These are phyloP conservation scores for Phalaenopsis equestris DNA, from an alignment of 106 monocot species.

Conservation along the genomic window DNA sequence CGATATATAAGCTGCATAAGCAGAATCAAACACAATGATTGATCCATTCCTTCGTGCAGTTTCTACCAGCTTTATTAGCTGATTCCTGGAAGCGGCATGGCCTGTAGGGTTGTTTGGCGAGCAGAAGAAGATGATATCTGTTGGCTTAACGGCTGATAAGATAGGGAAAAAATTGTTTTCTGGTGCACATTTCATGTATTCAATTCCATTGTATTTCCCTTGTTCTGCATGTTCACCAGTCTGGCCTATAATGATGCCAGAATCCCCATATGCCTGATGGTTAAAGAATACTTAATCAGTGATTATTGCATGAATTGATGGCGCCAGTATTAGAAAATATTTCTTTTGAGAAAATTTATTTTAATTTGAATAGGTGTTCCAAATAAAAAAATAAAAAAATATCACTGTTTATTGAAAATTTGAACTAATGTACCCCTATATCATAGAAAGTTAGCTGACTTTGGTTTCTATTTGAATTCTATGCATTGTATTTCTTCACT, in stretches of 20 bases:
- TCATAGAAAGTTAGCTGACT: too few species aligned
- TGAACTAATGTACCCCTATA: too few species aligned
- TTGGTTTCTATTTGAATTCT: too few species aligned
- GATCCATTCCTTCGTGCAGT: constrained; percentile 50
- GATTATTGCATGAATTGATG: not conserved
- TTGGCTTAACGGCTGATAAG: constrained; percentile 16
- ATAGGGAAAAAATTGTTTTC: constrained; percentile 60
- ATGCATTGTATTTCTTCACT: too few species aligned
- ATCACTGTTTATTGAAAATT: too few species aligned
- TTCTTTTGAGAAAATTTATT: too few species aligned
- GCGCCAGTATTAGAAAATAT: not conserved
- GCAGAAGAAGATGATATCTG: constrained; percentile 80
- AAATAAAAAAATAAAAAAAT: too few species aligned
- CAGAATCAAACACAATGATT: constrained; percentile 50
- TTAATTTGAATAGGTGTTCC: too few species aligned
- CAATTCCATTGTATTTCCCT: constrained; percentile 24
- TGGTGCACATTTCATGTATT: constrained; percentile 54
- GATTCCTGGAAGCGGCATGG: constrained; percentile 42
- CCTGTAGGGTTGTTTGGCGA: constrained; percentile 78
- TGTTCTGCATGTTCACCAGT: constrained; percentile 16
- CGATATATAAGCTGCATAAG: constrained; percentile 46
- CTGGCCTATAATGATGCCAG: constrained; percentile 52
- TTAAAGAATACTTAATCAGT: too few species aligned
- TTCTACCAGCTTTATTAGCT: constrained; percentile 38
- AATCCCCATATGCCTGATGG: constrained; percentile 54